These are phyloP conservation scores for Aspergillus avenaceus DNA, from an alignment of 495 filamentous ascomycete species.

Conservation along the genomic window DNA sequence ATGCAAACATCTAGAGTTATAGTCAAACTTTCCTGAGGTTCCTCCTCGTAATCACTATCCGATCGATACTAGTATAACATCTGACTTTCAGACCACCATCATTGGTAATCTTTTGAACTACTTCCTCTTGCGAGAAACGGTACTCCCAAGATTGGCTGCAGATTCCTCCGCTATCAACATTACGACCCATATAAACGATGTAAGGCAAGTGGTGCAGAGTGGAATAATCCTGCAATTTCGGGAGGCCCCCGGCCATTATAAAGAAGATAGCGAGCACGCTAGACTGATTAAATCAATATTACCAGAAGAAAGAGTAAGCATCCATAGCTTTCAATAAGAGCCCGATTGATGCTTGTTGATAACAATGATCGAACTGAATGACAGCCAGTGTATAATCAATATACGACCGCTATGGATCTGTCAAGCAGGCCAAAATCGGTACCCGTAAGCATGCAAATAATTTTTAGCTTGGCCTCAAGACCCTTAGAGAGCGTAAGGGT, in stretches of 20 bases:
- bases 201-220: background rate
- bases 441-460: conserved; percentile 17
- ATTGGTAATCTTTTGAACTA: background rate
- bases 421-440: conserved; percentile 13
- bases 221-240: background rate
- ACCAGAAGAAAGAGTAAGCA: conserved; percentile 6
- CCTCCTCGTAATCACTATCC: conserved; percentile 6
- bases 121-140: conserved; percentile 4
- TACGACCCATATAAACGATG: conserved; percentile 4
- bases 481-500: conserved; percentile 83
- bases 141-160: conserved; percentile 6
- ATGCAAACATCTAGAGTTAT: conserved; percentile 26
- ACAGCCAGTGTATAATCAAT: conserved; percentile 21
- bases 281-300: conserved; percentile 23
- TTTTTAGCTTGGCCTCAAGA: conserved; percentile 13
- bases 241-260: conserved; percentile 13
- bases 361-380: conserved; percentile 26
- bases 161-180: conserved; percentile 1
- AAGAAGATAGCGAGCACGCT: conserved; percentile 18
- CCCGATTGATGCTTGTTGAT: conserved; percentile 12
- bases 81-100: background rate
- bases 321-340: conserved; percentile 1
- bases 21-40: conserved; percentile 18
- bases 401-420: conserved; percentile 5
- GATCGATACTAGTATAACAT: conserved; percentile 9